These are phyloP conservation scores for Candida lessepsii DNA, from an alignment of 805 yeast species.

Conservation along the genomic window DNA sequence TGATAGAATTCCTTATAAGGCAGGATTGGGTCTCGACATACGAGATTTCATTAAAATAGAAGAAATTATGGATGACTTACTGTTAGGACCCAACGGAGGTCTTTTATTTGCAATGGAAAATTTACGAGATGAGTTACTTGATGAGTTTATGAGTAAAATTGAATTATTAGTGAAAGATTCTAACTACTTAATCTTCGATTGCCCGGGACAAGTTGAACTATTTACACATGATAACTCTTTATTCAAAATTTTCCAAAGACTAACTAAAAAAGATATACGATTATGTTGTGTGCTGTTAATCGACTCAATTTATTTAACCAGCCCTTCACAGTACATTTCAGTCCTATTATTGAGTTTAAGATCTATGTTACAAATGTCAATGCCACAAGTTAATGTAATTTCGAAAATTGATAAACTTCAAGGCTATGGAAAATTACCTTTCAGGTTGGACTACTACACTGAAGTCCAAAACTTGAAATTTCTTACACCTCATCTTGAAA, in stretches of 20 bases:
- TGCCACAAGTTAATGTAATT: slow-evolving; percentile 91
- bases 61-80: slow-evolving; percentile 70
- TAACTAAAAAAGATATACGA: slow-evolving; percentile 65
- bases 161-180: slow-evolving; percentile 50
- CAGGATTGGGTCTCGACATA: slow-evolving; percentile 59
- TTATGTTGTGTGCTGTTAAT: slow-evolving; percentile 82
- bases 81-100: slow-evolving; percentile 88
- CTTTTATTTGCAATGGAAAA: slow-evolving; percentile 82
- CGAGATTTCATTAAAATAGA: slow-evolving; percentile 74
- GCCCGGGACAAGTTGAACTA: slow-evolving; percentile 96
- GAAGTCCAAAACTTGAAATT: slow-evolving; percentile 83
- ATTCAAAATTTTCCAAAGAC: slow-evolving; percentile 58
- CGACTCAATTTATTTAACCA: slow-evolving; percentile 77
- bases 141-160: slow-evolving; percentile 86
- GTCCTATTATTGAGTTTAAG: slow-evolving; percentile 76
- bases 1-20: slow-evolving; percentile 63
- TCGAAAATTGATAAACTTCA: slow-evolving; percentile 84
- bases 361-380: slow-evolving; percentile 87
- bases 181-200: slow-evolving; percentile 83
- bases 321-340: slow-evolving; percentile 88
- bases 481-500: slow-evolving; percentile 64
- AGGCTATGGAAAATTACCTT: slow-evolving; percentile 78
- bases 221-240: slow-evolving; percentile 87
- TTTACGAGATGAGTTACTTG: slow-evolving; percentile 83
- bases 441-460: slow-evolving; percentile 80